Evolutionary conservation across 2,329 filamentous ascomycete genomes (phyloP), one percentile per base, ranked within the genome.

Genomic region (Alternaria sp.): DNA sequence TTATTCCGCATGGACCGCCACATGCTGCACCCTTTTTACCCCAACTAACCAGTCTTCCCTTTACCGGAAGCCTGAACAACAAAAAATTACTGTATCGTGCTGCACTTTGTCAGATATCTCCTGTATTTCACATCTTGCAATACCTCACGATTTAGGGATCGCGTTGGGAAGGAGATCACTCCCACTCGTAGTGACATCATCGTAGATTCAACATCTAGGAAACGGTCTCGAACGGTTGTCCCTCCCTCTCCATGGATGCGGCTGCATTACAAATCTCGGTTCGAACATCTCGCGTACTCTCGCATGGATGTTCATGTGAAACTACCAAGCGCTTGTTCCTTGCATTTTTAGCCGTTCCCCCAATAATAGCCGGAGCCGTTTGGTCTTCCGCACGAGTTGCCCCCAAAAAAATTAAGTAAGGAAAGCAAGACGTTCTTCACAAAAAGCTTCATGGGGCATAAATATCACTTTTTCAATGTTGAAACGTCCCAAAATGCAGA

Each of bases 191-290:
- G 29, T 48, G 44, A 48, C 31, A 34, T 34, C 44, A 48, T 36
- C 11, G 44, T 46, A 11, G 44, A 46, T 34, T 33, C 29, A 33
- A 24, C 10, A n/a, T 13, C 17, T n/a, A 17, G 31, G 37, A 40
- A 34, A 13, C 13, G 21, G 31, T 46, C 44, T 33, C 29, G 44
- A 34, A 17, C 44, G 13, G 21, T n/a, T 23, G 11, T 17, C 17
- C 17, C 17, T 17, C 17, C 37, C 44, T 46, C 4, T 46, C 34
- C 44, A 11, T 33, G 29, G 29, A 4, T 34, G 17, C 28, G 44
- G 29, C 29, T 46, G 44, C 44, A 46, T 46, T 17, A 11, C 44
- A 23, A 46, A 46, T 37, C 31, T 50, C 46, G 33, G 33, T 37
- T 50, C 21, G 17, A 11, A n/a, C 14, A 1, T 33, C 29, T 49